Percentiles rank a stretch among this genome's conserved stretches.
phyloP scores from a whole-genome alignment of 805 yeast genomes.

The Jamesozyma hellenica region DNA sequence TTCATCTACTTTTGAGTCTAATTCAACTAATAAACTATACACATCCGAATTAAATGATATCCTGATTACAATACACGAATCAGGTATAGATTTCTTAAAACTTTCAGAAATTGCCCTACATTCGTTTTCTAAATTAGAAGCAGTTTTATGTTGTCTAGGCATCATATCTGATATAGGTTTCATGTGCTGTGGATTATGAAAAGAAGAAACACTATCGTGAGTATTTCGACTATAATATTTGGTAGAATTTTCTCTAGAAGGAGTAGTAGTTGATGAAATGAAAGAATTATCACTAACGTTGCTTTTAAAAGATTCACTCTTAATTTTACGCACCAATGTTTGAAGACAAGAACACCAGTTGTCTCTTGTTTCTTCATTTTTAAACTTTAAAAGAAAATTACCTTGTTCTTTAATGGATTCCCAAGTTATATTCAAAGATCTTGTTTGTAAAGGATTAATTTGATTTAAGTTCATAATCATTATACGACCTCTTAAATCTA shows the following conservation, averaged over 20 bases:
- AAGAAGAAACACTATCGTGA: slow-evolving; percentile 24
- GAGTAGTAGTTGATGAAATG: slow-evolving; percentile 18
- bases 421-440: slow-evolving; percentile 62
- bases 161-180: slow-evolving; percentile 25
- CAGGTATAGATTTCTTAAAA: slow-evolving; percentile 32
- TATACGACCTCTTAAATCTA: slow-evolving; percentile 72
- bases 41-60: slow-evolving; percentile 39
- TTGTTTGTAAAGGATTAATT: slow-evolving; percentile 39
- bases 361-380: slow-evolving; percentile 69
- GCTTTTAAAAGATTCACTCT: slow-evolving; percentile 27
- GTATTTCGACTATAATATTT: slow-evolving; percentile 5
- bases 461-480: slow-evolving; percentile 57
- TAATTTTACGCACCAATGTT: slow-evolving; percentile 22
- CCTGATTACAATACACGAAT: slow-evolving; percentile 32
- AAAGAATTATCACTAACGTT: slow-evolving; percentile 21
- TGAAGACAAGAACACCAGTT: slow-evolving; percentile 74
- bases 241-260: not conserved
- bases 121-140: slow-evolving; percentile 23
- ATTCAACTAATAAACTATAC: slow-evolving; percentile 56
- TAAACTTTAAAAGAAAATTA: slow-evolving; percentile 68
- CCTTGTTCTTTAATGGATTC: slow-evolving; percentile 83
- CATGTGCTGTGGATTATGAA: slow-evolving; percentile 12
- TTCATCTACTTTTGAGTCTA: slow-evolving; percentile 40
- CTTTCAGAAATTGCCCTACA: slow-evolving; percentile 34
- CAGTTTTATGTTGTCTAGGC: slow-evolving; percentile 13